Conservation (phyloP, 2,329 filamentous ascomycete genomes). For the Colletotrichum sp. region DNA sequence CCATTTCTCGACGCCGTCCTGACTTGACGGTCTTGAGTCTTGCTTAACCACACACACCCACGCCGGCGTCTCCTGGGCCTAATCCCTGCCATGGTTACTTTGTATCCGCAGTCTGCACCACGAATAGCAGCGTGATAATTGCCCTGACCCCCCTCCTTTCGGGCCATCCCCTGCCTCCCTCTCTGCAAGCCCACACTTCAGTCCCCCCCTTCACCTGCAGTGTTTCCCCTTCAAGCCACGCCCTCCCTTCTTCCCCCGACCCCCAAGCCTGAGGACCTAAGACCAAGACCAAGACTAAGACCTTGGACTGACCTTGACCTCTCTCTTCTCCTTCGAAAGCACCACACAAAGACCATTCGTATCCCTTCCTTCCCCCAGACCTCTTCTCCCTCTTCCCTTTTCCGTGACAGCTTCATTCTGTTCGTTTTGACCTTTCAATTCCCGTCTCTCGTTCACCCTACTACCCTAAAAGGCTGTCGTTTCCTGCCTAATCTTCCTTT, state of each 20-base stretch:
- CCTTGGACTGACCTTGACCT: neutral
- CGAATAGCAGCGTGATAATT: slow-evolving; percentile 21
- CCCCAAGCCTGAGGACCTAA: neutral
- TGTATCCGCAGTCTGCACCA: slow-evolving; percentile 18
- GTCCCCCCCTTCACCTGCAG: slow-evolving; percentile 7
- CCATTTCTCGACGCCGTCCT: neutral
- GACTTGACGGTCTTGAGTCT: neutral
- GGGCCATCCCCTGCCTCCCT: slow-evolving; percentile 7
- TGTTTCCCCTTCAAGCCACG: slow-evolving; percentile 21
- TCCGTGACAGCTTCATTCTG: slow-evolving; percentile 22
- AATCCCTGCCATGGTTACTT: slow-evolving; percentile 15
- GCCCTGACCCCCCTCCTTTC: slow-evolving; percentile 10
- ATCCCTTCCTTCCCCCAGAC: slow-evolving; percentile 10
- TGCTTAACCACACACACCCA: neutral
- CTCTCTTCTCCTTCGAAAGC: neutral
- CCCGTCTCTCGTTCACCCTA: slow-evolving; percentile 38
- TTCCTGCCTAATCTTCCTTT: slow-evolving; percentile 29
- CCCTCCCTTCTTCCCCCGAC: neutral
- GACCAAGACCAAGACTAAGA: neutral
- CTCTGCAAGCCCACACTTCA: neutral
- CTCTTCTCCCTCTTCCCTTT: slow-evolving; percentile 16
- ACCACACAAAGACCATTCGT: slow-evolving; percentile 14
- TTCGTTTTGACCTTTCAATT: slow-evolving; percentile 33
- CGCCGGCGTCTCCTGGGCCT: neutral
- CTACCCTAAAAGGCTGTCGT: slow-evolving; percentile 1